These are phyloP conservation scores for Epichloe elymi DNA, from an alignment of 2,329 filamentous ascomycete genomes.

Conservation along the genomic window DNA sequence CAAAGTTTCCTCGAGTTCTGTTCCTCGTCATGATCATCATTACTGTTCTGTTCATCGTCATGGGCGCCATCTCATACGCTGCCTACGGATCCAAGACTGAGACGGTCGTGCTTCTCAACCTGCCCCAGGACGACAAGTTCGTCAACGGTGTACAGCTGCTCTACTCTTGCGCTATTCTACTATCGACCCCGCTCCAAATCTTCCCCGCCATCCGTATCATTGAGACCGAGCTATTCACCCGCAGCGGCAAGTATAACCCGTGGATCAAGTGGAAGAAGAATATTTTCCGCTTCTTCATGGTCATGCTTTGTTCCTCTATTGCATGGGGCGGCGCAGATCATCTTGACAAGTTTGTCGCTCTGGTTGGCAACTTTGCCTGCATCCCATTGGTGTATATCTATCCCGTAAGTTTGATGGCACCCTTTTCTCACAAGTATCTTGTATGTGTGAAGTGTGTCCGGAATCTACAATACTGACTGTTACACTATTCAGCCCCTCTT, in stretches of 20 bases:
- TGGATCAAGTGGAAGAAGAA: conserved; percentile 99
- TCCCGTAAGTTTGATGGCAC: conserved; percentile 51
- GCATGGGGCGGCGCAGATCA: conserved; percentile 89
- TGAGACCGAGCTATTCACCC: conserved; percentile 84
- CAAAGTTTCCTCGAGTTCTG: conserved; percentile 82
- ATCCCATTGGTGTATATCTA: conserved; percentile 97
- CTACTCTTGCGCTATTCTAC: conserved; percentile 92
- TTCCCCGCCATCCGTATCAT: conserved; percentile 96
- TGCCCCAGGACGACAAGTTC: conserved; percentile 88
- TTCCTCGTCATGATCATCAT: conserved; percentile 91
- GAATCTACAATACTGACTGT: conserved; percentile 17
- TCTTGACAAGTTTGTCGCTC: conserved; percentile 90
- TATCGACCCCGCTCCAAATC: conserved; percentile 90
- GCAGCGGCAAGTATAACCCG: conserved; percentile 93
- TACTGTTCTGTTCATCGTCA: conserved; percentile 76
- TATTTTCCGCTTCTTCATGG: conserved; percentile 83
- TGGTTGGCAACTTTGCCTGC: conserved; percentile 95
- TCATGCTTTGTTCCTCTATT: conserved; percentile 71
- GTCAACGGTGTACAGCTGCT: conserved; percentile 95
- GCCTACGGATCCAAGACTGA: conserved; percentile 92
- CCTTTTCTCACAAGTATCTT: not conserved
- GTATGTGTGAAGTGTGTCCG: not conserved
- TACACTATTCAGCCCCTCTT: conserved; percentile 59
- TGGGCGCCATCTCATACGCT: conserved; percentile 88
- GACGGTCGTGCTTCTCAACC: conserved; percentile 89